A percentile compares a stretch with the other conserved stretches of the same genome.
Evolutionary conservation across 345 rosid genomes (phyloP).

Genomic region (Isatis tinctoria): DNA sequence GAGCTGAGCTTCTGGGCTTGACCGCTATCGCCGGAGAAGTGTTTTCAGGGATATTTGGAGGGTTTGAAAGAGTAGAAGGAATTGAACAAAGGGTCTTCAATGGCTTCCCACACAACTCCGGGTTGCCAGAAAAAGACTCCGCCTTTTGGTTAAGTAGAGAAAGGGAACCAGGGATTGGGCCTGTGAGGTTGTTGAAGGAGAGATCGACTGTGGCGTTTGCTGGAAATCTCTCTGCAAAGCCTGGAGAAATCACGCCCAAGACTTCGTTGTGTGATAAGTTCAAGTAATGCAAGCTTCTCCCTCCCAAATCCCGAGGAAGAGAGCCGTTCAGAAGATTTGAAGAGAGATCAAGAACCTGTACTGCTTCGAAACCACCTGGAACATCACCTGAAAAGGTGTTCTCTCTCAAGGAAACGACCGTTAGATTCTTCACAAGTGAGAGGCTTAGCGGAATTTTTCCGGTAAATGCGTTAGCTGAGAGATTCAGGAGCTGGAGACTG

Average conservation of each 20-base stretch:
- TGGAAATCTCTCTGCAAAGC: slow-evolving; percentile 55
- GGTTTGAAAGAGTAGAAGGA: slow-evolving; percentile 70
- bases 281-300: slow-evolving; percentile 49
- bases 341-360: slow-evolving; percentile 65
- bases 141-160: slow-evolving; percentile 55
- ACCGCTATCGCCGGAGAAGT: slow-evolving; percentile 88
- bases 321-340: slow-evolving; percentile 72
- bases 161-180: slow-evolving; percentile 62
- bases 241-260: slow-evolving; percentile 51
- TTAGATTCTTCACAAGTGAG: slow-evolving; percentile 48
- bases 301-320: slow-evolving; percentile 58
- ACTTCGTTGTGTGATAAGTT: slow-evolving; percentile 75
- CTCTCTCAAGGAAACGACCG: slow-evolving; percentile 55
- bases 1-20: slow-evolving; percentile 54
- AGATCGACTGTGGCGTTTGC: slow-evolving; percentile 60
- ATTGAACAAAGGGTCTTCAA: slow-evolving; percentile 66
- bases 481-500: slow-evolving; percentile 54
- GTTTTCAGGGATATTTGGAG: slow-evolving; percentile 56
- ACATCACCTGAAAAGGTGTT: slow-evolving; percentile 60
- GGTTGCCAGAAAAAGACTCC: slow-evolving; percentile 55
- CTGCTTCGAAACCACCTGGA: slow-evolving; percentile 53
- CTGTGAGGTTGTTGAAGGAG: slow-evolving; percentile 82
- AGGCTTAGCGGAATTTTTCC: slow-evolving; percentile 55
- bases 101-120: slow-evolving; percentile 79
- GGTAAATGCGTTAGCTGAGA: slow-evolving; percentile 70